Evolutionary conservation across 345 rosid species (phyloP).

Genomic region (Euclidium syriacum): DNA sequence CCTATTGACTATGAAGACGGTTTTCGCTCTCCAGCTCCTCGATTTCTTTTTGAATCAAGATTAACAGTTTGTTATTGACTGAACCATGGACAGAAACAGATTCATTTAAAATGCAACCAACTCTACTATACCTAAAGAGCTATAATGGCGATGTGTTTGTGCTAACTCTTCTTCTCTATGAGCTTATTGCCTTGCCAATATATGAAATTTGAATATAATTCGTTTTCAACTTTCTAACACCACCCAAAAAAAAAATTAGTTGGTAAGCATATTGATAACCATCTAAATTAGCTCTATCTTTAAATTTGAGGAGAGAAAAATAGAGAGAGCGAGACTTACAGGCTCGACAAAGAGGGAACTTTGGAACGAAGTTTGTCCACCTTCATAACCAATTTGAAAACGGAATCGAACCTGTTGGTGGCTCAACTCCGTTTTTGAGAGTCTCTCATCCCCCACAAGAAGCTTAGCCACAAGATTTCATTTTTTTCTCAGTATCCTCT

Average conservation of each 20-base stretch:
- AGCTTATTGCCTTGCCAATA: slow-evolving; percentile 97
- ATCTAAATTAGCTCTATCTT: slow-evolving; percentile 13
- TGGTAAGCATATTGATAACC: slow-evolving; percentile 1
- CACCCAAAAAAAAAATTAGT: slow-evolving; percentile 20
- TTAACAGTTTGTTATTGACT: slow-evolving; percentile 30
- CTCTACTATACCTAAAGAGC: slow-evolving; percentile 74
- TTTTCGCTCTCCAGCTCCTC: slow-evolving; percentile 97
- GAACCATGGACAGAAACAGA: no score
- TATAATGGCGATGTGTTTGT: slow-evolving; percentile 93
- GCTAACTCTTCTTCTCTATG: slow-evolving; percentile 98
- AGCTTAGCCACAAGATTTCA: no score
- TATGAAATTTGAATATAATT: slow-evolving; percentile 44
- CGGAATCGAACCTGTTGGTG: no score
- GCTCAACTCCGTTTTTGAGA: no score
- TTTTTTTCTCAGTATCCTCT: no score
- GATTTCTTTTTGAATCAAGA: slow-evolving; percentile 73
- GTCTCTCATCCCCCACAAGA: no score
- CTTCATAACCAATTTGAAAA: no score
- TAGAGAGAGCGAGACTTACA: no score
- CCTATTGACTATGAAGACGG: slow-evolving; percentile 96
- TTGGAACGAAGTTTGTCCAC: no score
- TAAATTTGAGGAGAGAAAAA: no score
- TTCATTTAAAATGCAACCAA: neutral
- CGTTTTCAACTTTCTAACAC: slow-evolving; percentile 80
- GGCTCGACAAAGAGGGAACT: no score